Percentiles rank a stretch among this genome's conserved stretches.
phyloP scores from a whole-genome alignment of 257 asterid genomes.

The Capsicum chinense region DNA sequence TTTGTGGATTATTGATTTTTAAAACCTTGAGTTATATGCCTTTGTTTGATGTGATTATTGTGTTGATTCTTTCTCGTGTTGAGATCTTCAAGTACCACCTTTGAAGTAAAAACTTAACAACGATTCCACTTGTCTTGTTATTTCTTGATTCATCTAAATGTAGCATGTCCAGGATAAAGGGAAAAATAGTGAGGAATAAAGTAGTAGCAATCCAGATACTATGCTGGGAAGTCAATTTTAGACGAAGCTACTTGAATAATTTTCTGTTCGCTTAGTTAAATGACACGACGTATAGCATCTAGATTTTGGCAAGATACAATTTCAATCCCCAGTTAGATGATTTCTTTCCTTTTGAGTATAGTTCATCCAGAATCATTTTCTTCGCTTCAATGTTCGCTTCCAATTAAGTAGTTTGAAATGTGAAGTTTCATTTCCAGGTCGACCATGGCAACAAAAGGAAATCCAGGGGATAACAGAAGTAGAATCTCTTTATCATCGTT shows the following conservation, averaged over 20 bases:
- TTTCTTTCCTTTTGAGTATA: not conserved
- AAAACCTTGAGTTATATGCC: not conserved
- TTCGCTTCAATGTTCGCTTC: not conserved
- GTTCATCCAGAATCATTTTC: not conserved
- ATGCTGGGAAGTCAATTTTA: not conserved
- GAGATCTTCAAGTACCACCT: not conserved
- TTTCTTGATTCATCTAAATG: not conserved
- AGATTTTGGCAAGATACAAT: not conserved
- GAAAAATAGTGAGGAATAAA: not conserved
- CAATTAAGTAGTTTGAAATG: not conserved
- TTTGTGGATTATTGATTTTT: not conserved
- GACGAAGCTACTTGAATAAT: not conserved
- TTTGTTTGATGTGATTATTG: conserved; percentile 17
- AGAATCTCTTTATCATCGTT: conserved; percentile 38
- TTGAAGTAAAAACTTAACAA: not conserved
- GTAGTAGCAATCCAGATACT: not conserved
- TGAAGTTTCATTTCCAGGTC: conserved; percentile 34
- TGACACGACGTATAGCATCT: not conserved
- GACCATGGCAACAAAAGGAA: conserved; percentile 50
- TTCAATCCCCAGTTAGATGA: not conserved
- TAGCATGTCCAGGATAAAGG: not conserved
- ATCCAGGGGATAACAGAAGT: conserved; percentile 46
- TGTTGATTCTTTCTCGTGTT: not conserved
- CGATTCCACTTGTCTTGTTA: not conserved
- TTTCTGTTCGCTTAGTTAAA: not conserved